Evolutionary conservation across 23 red algal species (phyloP), one percentile per base, ranked within the genome.

Genomic region (Rhodosorus marinus): DNA sequence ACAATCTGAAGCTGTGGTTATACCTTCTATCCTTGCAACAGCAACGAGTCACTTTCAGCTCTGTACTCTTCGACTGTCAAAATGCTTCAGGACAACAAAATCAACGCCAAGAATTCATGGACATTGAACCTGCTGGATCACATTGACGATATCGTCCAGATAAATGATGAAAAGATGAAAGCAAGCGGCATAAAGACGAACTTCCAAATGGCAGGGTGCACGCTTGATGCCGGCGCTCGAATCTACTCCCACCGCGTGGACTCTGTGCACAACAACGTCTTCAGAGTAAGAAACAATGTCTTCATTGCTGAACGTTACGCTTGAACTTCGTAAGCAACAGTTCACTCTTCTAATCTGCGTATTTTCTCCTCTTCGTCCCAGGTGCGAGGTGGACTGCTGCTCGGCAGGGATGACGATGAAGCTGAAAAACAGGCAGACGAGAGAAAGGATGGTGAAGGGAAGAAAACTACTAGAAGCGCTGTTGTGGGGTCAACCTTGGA

Each of bases 171-270:
- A 11, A 43, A 21, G 26, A 33, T 35, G 25, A 49, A 20, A 6
- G 61, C 56, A 30, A 38, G 31, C 27, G 23, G 22, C 20, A 31
- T 14, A 3, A 74, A 68, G 23, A 83, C 76, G 8, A 85, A 98
- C 47, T 98, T 98, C 70, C 76, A 79, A 55, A 20, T 82, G 35
- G 90, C 78, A 1, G 90, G 90, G 46, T 70, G 67, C 14, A 98
- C 90, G 6, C 38, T 98, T 24, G 79, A 98, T 65, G 90, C 90
- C 5, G 81, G 90, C 29, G 81, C 76, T 24, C 69, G 73, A 28
- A 98, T 98, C 30, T 98, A 98, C 48, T 70, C 71, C 31, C 81
- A 74, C 58, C 60, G 90, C 0, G 90, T 98, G 1, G 90, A 98
- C 31, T 86, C 79, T 0, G 79, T 85, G 2, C 90, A 98, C 47